Conservation (phyloP, 345 rosid genomes). For the Kandelia obovata region DNA sequence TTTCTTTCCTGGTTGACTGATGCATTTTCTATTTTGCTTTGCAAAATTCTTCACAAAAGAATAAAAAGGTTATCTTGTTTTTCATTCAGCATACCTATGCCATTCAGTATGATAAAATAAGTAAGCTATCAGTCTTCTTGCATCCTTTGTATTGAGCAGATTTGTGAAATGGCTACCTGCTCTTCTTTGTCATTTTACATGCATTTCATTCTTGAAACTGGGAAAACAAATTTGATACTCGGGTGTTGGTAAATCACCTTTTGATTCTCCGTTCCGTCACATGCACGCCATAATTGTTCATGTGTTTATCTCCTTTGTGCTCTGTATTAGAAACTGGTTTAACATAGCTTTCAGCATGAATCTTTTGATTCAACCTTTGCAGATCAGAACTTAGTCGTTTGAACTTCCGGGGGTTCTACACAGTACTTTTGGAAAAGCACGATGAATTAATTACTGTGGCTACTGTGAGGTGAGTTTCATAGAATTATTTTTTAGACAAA, state of each 20-base stretch:
- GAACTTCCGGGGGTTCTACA: constrained; percentile 77
- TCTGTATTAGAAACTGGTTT: not conserved
- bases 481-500: not conserved
- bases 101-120: too few relatives aligned
- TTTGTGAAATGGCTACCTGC: not conserved
- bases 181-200: not conserved
- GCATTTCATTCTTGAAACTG: too few relatives aligned
- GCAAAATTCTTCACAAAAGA: too few relatives aligned
- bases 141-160: not conserved
- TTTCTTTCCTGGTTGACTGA: constrained; percentile 1
- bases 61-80: too few relatives aligned
- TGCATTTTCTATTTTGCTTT: too few relatives aligned
- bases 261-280: too few relatives aligned
- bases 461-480: constrained; percentile 50
- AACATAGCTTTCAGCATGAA: constrained; percentile 1
- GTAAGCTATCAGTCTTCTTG: too few relatives aligned
- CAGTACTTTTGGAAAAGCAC: constrained; percentile 61
- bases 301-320: not conserved
- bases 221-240: too few relatives aligned
- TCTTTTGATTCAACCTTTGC: constrained; percentile 18
- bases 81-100: too few relatives aligned
- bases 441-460: constrained; percentile 68
- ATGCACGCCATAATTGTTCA: too few relatives aligned
- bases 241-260: too few relatives aligned
- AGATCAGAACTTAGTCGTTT: constrained; percentile 63